A percentile compares a stretch with the other conserved stretches of the same genome.
Conservation (phyloP, 345 rosid genomes). For the Eucalyptus rudis region DNA sequence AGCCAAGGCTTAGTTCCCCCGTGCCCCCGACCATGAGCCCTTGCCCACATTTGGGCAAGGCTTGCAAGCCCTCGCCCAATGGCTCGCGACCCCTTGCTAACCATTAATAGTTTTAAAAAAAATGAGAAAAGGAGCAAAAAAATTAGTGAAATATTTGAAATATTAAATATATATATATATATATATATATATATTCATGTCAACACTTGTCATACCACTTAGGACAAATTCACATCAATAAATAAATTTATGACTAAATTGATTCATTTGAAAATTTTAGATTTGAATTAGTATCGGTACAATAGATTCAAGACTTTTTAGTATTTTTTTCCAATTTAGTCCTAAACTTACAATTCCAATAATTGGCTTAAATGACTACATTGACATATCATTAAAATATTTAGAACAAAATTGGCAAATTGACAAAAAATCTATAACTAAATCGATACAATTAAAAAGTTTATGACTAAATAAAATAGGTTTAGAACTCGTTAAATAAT, state of each 20-base stretch:
- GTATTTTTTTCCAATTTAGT: neutral
- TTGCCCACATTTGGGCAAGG: neutral
- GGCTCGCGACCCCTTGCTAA: accelerated
- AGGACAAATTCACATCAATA: neutral
- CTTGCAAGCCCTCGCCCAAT: neutral
- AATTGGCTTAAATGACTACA: too few species aligned
- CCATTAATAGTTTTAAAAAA: neutral
- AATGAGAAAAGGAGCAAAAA: neutral
- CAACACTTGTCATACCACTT: accelerated
- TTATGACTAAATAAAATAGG: neutral
- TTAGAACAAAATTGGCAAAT: too few species aligned
- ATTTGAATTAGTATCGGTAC: accelerated
- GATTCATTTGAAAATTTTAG: neutral
- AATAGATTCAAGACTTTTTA: neutral
- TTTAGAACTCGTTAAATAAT: neutral
- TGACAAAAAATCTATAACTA: too few species aligned
- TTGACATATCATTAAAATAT: neutral
- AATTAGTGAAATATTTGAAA: too few species aligned
- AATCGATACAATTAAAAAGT: too few species aligned
- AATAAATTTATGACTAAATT: neutral
- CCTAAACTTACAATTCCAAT: too few species aligned
- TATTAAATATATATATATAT: too few species aligned
- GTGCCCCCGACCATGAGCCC: neutral
- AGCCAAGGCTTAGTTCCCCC: accelerated
- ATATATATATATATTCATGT: neutral